Conservation (phyloP, 805 yeast species). For the Candida sakaeoensis region DNA sequence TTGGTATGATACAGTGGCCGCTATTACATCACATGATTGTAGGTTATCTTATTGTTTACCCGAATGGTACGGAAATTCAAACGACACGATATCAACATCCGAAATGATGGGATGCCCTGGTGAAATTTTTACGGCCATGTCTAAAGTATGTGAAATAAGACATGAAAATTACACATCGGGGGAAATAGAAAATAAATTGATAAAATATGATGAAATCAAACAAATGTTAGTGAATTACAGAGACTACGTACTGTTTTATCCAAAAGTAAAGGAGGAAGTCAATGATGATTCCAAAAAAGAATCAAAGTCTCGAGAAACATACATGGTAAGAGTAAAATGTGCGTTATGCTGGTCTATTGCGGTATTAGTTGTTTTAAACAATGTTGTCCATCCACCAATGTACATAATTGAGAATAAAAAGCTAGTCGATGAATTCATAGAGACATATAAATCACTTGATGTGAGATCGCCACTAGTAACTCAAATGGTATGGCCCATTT, state of each 20-base stretch:
- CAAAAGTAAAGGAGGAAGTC: constrained; percentile 17
- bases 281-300: constrained; percentile 1
- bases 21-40: constrained; percentile 55
- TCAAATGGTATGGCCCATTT: constrained; percentile 64
- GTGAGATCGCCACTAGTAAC: constrained; percentile 46
- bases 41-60: constrained; percentile 51
- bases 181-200: neutral
- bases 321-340: constrained; percentile 42
- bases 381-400: constrained; percentile 24
- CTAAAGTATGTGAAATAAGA: constrained; percentile 40
- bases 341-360: constrained; percentile 59
- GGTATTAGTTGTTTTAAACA: constrained; percentile 22
- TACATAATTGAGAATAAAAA: constrained; percentile 25
- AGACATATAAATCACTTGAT: constrained; percentile 44
- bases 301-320: constrained; percentile 12
- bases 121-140: constrained; percentile 47
- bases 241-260: constrained; percentile 35
- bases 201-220: constrained; percentile 30
- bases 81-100: constrained; percentile 44
- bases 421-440: constrained; percentile 44
- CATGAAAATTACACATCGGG: constrained; percentile 16
- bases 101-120: constrained; percentile 61
- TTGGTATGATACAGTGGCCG: constrained; percentile 59
- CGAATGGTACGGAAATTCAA: constrained; percentile 47
- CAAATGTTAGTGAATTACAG: constrained; percentile 39